Evolutionary conservation across 495 filamentous ascomycete genomes (phyloP), one percentile per base, ranked within the genome.

Genomic region (Penicillium diatomitis): DNA sequence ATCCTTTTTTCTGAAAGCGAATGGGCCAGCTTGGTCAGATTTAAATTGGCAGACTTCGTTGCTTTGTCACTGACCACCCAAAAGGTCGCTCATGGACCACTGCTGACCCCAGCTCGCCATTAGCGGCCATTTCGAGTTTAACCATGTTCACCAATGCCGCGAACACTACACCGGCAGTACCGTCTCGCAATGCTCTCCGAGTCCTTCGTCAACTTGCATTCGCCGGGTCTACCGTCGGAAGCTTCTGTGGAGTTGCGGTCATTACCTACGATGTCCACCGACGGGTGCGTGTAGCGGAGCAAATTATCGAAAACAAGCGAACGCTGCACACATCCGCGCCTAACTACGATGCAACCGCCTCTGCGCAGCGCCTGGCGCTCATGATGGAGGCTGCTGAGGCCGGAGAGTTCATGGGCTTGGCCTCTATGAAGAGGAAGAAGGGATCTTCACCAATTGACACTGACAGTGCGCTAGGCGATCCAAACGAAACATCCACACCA

Each of bases 341-440:
- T 1, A 65, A 68, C 28, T 72, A 73, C 53, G 64, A 73, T 65
- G 71, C 71, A 32, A 70, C 66, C 2, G 62, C 67, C 33, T 63
- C 71, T 5, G 71, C 71, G 11, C 62, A 50, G 32, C 54, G 68
- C 8, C 56, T 74, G 4, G 57, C 65, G 2, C 56, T 58, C 2
- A 71, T 72, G 68, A 65, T 71, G 53, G 68, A 69, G 36, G 65
- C 65, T 6, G 71, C 71, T 5, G 71, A 72, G 45, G 65, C 66
- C 3, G 71, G 68, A 3, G 67, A 71, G 31, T 74, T 69, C 34
- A 62, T 58, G 50, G 64, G 69, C 0, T 32, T 71, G 42, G 65
- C 63, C 4, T 69, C 68, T 29, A 55, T 70, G 45, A 74, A 69
- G 32, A 47, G 60, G n/a, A 53, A 54, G 30, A 49, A 44, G 40